Base-by-base conservation (phyloP, 2,329 filamentous ascomycete species). In the Colletotrichum eleusines region DNA sequence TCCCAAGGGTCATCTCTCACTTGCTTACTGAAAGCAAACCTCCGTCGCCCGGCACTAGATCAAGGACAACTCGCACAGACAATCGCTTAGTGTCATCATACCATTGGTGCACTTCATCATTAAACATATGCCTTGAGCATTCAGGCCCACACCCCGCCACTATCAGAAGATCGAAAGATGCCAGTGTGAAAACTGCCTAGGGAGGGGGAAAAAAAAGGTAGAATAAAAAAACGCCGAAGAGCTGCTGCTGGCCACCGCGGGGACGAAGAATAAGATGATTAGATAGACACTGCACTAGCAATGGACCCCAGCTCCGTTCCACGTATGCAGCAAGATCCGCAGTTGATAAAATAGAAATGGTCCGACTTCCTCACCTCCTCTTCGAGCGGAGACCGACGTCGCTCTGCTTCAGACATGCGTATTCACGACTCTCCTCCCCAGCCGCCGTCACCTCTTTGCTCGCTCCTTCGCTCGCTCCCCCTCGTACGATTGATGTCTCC, bases 311-410 rank as follows among this genome's bases (percentile, higher is more conserved):
- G 23, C 57, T 51, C 59, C 44, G 44, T 50, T 28, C 26, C 40
- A 66, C 42, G 57, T 62, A 51, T 67, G 63, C 67, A 57, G 57
- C 50, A 46, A 70, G 42, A 70, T 67, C 26, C 35, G 48, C 58
- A 66, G 33, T 48, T 42, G 33, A 53, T 20, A 40, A 40, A 26
- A 26, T 35, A 16, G 23, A 62, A 51, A 57, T 40, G 23, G 60
- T 20, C 60, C 63, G 26, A 50, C 50, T 48, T 63, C 42, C 51
- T 20, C 31, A 38, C 35, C 20, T 26, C 26, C 33, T 58, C 9
- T 38, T 42, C 18, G 23, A 5, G 26, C 9, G 35, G 14, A 63
- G 20, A 20, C 18, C 44, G 50, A 67, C 50, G 42, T 40, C 53
- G 53, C 33, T 42, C 20, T 63, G 26, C 40, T 23, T 40, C 23